Evolutionary conservation across 345 rosid species (phyloP).

Genomic region (Hypericum perforatum): DNA sequence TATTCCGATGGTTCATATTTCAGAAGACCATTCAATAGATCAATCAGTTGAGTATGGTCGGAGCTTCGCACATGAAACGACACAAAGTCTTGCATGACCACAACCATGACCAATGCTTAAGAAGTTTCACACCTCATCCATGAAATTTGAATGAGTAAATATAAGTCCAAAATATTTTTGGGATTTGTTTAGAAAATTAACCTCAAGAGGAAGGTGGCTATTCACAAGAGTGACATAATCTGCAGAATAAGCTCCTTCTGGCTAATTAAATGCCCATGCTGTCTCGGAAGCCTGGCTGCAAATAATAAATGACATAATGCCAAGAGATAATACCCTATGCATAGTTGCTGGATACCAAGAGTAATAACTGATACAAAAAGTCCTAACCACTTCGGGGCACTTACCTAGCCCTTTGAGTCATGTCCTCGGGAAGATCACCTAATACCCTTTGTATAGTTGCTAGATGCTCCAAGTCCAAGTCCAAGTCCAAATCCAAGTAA

Average conservation of each 20-base stretch:
- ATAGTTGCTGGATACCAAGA: no score
- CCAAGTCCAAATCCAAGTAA: no score
- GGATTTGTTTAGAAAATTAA: conserved; percentile 7
- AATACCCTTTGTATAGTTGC: conserved; percentile 26
- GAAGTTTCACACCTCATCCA: not conserved
- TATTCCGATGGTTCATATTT: conserved; percentile 69
- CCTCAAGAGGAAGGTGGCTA: conserved; percentile 58
- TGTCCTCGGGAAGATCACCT: conserved; percentile 31
- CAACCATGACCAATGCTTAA: no score
- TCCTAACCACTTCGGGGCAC: conserved; percentile 12
- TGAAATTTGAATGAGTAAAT: not conserved
- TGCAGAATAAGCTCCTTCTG: conserved; percentile 75
- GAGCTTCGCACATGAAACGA: conserved; percentile 36
- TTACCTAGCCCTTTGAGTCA: conserved; percentile 48
- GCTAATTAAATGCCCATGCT: conserved; percentile 64
- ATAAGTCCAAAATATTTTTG: no score
- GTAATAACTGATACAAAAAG: no score
- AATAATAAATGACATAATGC: conserved; percentile 4
- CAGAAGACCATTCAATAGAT: conserved; percentile 52
- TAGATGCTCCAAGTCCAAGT: conserved; percentile 21
- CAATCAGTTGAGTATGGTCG: conserved; percentile 33
- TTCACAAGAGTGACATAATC: conserved; percentile 74
- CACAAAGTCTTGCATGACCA: conserved; percentile 61
- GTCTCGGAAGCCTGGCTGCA: conserved; percentile 55
- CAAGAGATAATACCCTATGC: no score